Base-by-base conservation (phyloP, 305 asterid species). In the Euphrasia arctica region DNA sequence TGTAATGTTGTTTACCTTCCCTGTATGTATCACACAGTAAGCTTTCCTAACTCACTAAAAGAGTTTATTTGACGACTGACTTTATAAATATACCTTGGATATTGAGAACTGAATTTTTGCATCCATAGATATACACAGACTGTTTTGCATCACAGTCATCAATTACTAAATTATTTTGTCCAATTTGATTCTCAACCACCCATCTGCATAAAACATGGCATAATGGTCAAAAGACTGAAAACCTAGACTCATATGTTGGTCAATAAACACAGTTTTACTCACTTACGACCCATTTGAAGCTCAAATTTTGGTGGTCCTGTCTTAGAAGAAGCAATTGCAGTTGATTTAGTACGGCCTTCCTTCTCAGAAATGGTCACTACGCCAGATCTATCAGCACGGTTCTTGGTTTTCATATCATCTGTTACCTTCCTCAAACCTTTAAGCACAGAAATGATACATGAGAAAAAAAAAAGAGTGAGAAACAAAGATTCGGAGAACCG, bases 221-320 rank as follows among this genome's bases (percentile, higher is more conserved):
- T 50, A 67, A 61, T 31, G 73, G 66, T 25, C 56, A 43, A 65
- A 65, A 8, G 58, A 64, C 58, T 64, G 43, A 66, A 54, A 62
- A 61, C 52, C 48, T 55, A 61, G 72, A 71, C 67, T 32, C 55
- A 43, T 28, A 49, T 56, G 39, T 15, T 59, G 2, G 22, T 18
- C 10, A 67, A 62, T 58, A 32, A 70, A 54, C 43, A 65, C 18
- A 22, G 11, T 45, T 65, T 55, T 62, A 86, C 98, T 85, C 80
- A 94, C 99, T 90, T 94, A 63, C 99, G 96, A 78, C 99, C 99
- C 99, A 94, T 88, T 76, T 88, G 98, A 75, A 90, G 98, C 83
- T 94, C 99, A 27, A 94, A 42, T 71, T 94, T 90, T 42, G 99
- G 97, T 71, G 95, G 96, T 63, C 97, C 95, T 18, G 74, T 51